Base-by-base conservation (phyloP, 129 eudicot species). In the Pittosporum tobira region DNA sequence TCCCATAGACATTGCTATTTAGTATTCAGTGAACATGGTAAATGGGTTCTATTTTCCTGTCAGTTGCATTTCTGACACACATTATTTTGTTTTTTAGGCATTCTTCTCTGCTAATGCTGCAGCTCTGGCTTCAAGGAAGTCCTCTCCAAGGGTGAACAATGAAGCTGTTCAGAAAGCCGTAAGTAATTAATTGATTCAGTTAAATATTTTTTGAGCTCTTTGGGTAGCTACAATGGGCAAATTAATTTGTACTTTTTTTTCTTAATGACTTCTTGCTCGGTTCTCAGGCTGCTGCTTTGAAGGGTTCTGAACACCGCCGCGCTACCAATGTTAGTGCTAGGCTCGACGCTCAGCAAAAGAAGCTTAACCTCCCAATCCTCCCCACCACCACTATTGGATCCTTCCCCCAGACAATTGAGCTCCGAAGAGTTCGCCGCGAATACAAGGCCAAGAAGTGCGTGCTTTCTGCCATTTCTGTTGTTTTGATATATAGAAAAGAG, bases 341-440 rank as follows among this genome's bases (percentile, higher is more conserved):
- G 53, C 84, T 90, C 12, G 98, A 83, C 52, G 87, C 95, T 59
- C 98, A 90, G 61, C 98, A 90, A 49, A 85, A 90, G 95, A 85
- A 90, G 69, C 94, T 90, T 51, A 90, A 90, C 86, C 95, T 90
- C 52, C 98, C 98, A 29, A 73, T 90, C 34, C 98, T 90, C 58
- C 98, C 98, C 2, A 90, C 98, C 76, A 90, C 98, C 67, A 90
- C 98, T 43, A 90, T 90, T 80, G 98, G 98, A 19, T 86, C 98
- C 31, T 90, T 90, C 78, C 97, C 98, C 19, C 98, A 90, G 70
- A 90, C 98, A 46, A 71, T 90, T 4, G 98, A 90, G 73, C 89
- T 90, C 59, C 85, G 98, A 63, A 90, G 88, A 67, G 98, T 90
- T 54, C 97, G 97, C 51, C 97, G 97, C 80, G 97, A 90, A 70